Conservation (phyloP, 2,329 filamentous ascomycete genomes). For the Penicillium sp. region DNA sequence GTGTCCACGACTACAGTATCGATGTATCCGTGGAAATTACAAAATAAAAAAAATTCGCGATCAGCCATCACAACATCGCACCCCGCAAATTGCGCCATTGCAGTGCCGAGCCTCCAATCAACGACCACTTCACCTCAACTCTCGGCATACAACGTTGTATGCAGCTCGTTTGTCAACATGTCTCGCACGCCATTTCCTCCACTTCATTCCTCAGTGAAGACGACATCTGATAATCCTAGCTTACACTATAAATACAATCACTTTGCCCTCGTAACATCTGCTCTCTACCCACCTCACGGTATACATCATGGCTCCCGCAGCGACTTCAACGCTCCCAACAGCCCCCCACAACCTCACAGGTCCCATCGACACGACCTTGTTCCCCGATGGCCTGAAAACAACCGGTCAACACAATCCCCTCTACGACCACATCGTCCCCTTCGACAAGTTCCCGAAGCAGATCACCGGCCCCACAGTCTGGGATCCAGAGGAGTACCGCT, state of each 20-base stretch:
- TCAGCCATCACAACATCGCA: conserved; percentile 28
- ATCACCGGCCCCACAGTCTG: conserved; percentile 75
- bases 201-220: conserved; percentile 28
- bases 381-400: conserved; percentile 67
- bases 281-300: not conserved
- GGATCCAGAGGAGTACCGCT: conserved; percentile 65
- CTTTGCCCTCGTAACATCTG: not conserved
- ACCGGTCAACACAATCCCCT: conserved; percentile 73
- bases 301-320: conserved; percentile 41
- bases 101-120: conserved; percentile 18
- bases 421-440: conserved; percentile 66
- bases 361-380: conserved; percentile 48
- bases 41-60: conserved; percentile 6
- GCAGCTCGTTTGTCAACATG: not conserved
- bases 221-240: conserved; percentile 10
- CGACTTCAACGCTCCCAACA: conserved; percentile 39
- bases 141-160: not conserved
- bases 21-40: too few relatives aligned
- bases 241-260: conserved; percentile 20
- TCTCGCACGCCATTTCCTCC: conserved; percentile 34
- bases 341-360: conserved; percentile 41
- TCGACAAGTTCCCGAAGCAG: conserved; percentile 68
- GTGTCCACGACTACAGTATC: too few relatives aligned
- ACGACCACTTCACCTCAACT: not conserved
- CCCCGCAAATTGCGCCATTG: conserved; percentile 36